Percentiles rank a stretch among this genome's conserved stretches.
Conservation (phyloP, 2,329 filamentous ascomycete genomes). For the Fusarium sambucinum region DNA sequence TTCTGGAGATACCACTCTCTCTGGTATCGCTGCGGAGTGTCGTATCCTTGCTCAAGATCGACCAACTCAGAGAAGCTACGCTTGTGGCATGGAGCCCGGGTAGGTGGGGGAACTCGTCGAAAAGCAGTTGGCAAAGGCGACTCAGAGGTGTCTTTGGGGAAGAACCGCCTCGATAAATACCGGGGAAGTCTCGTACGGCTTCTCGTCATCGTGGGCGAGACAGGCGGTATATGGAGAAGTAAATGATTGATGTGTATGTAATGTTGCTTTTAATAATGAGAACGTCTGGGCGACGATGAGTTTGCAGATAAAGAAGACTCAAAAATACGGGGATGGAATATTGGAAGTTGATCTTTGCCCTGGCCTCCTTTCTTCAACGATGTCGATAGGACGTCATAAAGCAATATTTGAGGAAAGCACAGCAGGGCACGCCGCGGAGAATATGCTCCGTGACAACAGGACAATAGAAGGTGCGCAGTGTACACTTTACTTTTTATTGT, state of each 20-base stretch:
- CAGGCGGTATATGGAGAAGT: neutral
- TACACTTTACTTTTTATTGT: neutral
- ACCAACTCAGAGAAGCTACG: too few relatives aligned
- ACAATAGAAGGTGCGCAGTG: neutral
- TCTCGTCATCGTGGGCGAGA: neutral
- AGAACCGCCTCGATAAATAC: neutral
- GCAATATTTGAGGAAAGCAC: neutral
- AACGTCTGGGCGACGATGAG: neutral
- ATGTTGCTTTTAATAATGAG: neutral
- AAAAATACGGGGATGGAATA: neutral
- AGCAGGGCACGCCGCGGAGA: neutral
- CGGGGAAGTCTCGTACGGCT: neutral
- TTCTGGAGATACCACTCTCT: fast-evolving
- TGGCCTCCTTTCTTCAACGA: neutral
- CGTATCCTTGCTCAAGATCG: neutral
- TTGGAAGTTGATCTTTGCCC: neutral
- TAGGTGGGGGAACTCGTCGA: neutral
- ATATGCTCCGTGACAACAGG: neutral
- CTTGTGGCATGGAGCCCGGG: too few relatives aligned
- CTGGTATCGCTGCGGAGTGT: neutral
- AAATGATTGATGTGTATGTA: neutral
- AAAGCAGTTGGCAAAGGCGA: neutral
- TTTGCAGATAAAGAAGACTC: neutral
- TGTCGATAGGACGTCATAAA: too few relatives aligned
- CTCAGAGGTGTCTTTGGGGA: neutral